Percentiles rank a stretch among this genome's conserved stretches.
These are phyloP conservation scores for Vitis hybrid DNA, from an alignment of 177 flowering plant genomes.

Conservation along the genomic window DNA sequence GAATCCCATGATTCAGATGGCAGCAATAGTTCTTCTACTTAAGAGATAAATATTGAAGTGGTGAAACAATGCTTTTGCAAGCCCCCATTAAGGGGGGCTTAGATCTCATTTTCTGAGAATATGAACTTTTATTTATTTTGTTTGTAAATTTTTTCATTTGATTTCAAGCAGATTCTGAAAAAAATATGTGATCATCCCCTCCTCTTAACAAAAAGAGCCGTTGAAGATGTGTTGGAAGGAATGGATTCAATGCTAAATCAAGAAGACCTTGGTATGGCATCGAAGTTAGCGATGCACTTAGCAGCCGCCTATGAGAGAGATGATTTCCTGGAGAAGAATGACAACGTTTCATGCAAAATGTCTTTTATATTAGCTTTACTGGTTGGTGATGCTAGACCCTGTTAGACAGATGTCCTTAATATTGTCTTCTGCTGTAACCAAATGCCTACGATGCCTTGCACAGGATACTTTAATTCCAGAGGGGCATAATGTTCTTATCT, in stretches of 20 bases:
- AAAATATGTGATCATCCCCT: conserved; percentile 99
- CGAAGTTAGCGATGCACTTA: conserved; percentile 69
- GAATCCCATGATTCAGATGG: too few relatives aligned
- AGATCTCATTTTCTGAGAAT: neutral
- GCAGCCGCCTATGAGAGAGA: conserved; percentile 55
- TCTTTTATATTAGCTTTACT: conserved; percentile 75
- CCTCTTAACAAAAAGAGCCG: conserved; percentile 89
- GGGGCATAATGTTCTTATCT: conserved; percentile 87
- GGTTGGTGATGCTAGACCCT: conserved; percentile 48
- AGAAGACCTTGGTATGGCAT: conserved; percentile 63
- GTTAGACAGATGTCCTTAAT: neutral
- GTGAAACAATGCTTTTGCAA: neutral
- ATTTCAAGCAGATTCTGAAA: conserved; percentile 69
- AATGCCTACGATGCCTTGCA: conserved; percentile 3
- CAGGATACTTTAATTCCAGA: conserved; percentile 75
- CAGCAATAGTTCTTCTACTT: too few relatives aligned
- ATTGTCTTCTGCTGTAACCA: neutral
- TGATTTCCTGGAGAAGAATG: conserved; percentile 44
- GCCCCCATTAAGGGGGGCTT: too few relatives aligned
- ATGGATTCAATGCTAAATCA: conserved; percentile 71
- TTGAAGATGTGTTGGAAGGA: conserved; percentile 90
- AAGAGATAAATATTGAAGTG: too few relatives aligned
- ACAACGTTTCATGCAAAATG: conserved; percentile 83
- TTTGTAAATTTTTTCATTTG: neutral
- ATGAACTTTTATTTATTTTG: neutral